Base-by-base conservation (phyloP, 2,329 filamentous ascomycete genomes). In the Neopestalotiopsis sp. region DNA sequence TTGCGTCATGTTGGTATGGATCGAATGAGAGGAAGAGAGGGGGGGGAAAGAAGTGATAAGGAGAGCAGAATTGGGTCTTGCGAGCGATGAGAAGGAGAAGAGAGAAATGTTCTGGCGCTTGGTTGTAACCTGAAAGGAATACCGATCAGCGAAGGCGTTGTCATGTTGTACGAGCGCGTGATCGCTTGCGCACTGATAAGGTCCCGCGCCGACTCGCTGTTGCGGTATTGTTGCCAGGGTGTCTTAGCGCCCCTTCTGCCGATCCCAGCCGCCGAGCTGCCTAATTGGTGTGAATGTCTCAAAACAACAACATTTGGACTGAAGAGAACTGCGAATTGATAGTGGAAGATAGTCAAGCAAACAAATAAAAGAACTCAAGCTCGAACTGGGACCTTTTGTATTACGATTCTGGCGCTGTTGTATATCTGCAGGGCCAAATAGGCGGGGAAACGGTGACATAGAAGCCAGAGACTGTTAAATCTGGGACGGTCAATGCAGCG, bases 1-100 rank as follows among this genome's bases (percentile, higher is more conserved):
- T 70, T 80, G 80, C 59, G 82, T 84, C 85, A 87, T 86, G n/a
- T 3, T 53, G n/a, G 45, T 9, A 17, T n/a, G 14, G 45, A 17
- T 9, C 5, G 17, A n/a, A 2, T 53, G n/a, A 1, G 9, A 53
- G n/a, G n/a, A 6, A 9, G 17, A n/a, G 17, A 17, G 7, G 1
- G n/a, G 17, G 9, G 17, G n/a, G 9, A n/a, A n/a, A 9, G 9
- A n/a, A 53, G 24, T 28, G 24, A 28, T 0, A 28, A 28, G 24
- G 1, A 28, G 24, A 28, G 24, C 24, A 28, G n/a, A 20, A 9
- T 20, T 7, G 17, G 45, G 45, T 4, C 34, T 10, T 1, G 34
- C 10, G 34, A 38, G 34, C 34, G 34, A 38, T 38, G 45, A 6
- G n/a, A n/a, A n/a, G n/a, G 5, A n/a, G 45, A 53, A n/a, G 6